phyloP scores from a whole-genome alignment of 2,329 filamentous ascomycete genomes.

The Colletotrichum theobromicola region DNA sequence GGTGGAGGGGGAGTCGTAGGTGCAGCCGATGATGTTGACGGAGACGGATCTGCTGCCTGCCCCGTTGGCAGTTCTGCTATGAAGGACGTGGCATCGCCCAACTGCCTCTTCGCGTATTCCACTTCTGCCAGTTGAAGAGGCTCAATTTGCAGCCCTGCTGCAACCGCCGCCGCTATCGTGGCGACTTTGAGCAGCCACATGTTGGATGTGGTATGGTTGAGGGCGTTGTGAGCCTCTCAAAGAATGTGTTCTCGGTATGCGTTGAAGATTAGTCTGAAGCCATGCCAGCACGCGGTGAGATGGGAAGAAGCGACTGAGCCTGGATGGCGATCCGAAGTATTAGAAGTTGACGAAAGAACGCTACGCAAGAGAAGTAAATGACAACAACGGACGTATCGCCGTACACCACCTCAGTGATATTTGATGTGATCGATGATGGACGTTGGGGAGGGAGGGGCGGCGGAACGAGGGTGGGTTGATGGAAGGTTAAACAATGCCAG shows the following conservation, averaged over 20 bases:
- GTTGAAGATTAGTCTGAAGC: neutral
- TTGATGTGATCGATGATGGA: neutral
- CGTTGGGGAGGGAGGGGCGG: neutral
- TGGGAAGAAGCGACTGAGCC: neutral
- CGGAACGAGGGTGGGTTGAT: neutral
- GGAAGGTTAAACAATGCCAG: conserved; percentile 5
- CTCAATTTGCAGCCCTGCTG: conserved; percentile 5
- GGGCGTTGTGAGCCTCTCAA: neutral
- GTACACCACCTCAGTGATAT: neutral
- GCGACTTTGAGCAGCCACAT: conserved; percentile 8
- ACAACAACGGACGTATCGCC: neutral
- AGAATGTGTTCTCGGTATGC: neutral
- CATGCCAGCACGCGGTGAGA: conserved; percentile 12
- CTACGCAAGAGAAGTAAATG: neutral
- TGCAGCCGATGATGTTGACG: neutral
- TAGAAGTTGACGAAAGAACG: neutral
- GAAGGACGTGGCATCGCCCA: conserved; percentile 8
- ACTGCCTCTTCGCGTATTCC: neutral
- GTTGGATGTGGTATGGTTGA: neutral
- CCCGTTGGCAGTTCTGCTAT: conserved; percentile 10
- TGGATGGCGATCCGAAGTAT: neutral
- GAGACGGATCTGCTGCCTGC: neutral
- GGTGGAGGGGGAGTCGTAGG: neutral
- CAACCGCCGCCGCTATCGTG: conserved; percentile 4
- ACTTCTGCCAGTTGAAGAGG: neutral